phyloP scores from a whole-genome alignment of 1,139 yeast species.

The Wickerhamomyces sp. region DNA sequence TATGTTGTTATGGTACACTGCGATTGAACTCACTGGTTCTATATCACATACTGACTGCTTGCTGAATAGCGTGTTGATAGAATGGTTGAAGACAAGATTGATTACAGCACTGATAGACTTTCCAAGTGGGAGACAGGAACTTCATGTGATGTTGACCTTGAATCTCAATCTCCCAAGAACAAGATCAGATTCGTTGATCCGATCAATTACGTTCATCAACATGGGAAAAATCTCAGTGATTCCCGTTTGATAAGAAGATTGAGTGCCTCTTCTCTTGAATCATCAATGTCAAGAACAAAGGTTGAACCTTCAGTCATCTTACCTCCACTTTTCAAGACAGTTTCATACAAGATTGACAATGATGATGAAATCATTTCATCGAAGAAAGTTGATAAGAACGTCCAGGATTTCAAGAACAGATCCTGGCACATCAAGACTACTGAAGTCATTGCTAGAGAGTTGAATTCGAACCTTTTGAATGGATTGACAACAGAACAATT shows the following conservation, averaged over 20 bases:
- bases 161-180: constrained; percentile 1
- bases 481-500: constrained; percentile 14
- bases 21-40: too few relatives aligned
- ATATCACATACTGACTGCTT: too few relatives aligned
- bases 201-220: too few relatives aligned
- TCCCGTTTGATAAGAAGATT: background rate
- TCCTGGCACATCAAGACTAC: constrained; percentile 16
- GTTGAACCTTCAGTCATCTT: constrained; percentile 30
- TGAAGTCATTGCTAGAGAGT: constrained; percentile 12
- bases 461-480: background rate
- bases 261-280: constrained; percentile 8
- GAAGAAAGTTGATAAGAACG: constrained; percentile 9
- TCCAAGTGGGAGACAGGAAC: background rate
- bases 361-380: constrained; percentile 1
- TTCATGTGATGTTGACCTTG: background rate
- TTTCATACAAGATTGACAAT: constrained; percentile 35
- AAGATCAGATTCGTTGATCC: background rate
- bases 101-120: background rate
- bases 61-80: too few relatives aligned
- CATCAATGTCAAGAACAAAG: constrained; percentile 15
- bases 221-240: background rate
- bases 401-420: constrained; percentile 10
- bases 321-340: constrained; percentile 35
- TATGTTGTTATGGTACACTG: too few relatives aligned
- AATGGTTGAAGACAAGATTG: background rate